These are phyloP conservation scores for Mycena rosella DNA, from an alignment of 768 basidiomycete genomes.

Conservation along the genomic window DNA sequence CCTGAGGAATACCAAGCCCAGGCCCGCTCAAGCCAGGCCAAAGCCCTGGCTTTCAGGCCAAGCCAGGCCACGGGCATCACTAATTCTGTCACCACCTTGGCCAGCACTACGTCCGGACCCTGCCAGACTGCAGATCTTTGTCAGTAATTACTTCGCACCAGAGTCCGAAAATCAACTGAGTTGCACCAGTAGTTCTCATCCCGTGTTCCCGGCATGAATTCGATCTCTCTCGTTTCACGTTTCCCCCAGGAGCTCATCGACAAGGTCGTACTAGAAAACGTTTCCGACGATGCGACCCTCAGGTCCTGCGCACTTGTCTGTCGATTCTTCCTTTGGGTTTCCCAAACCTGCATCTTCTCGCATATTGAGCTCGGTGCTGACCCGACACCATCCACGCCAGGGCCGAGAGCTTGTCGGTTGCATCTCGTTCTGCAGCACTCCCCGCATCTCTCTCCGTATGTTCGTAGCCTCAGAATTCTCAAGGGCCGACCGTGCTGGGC, in stretches of 20 bases:
- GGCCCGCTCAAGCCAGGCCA: no score
- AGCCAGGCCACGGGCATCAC: no score
- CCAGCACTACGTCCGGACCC: no score
- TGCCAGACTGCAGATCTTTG: no score
- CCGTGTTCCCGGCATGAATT: not conserved
- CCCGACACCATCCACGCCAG: not conserved
- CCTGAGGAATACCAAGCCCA: no score
- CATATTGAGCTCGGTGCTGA: not conserved
- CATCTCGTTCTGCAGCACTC: not conserved
- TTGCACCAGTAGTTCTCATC: no score
- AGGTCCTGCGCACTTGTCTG: conserved; percentile 10
- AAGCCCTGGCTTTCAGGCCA: no score
- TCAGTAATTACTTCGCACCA: no score
- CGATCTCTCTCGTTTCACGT: not conserved
- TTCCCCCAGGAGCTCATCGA: conserved; percentile 16
- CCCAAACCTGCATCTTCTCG: conserved; percentile 3
- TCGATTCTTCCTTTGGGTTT: not conserved
- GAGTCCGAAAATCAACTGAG: no score
- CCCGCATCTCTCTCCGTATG: not conserved
- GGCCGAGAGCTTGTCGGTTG: not conserved
- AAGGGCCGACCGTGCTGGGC: not conserved
- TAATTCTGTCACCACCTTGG: no score
- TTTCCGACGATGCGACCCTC: not conserved
- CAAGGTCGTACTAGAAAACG: not conserved
- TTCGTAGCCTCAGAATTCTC: not conserved